Evolutionary conservation across 345 rosid species (phyloP), one percentile per base, ranked within the genome.

Genomic region (Noccaea caerulescens): DNA sequence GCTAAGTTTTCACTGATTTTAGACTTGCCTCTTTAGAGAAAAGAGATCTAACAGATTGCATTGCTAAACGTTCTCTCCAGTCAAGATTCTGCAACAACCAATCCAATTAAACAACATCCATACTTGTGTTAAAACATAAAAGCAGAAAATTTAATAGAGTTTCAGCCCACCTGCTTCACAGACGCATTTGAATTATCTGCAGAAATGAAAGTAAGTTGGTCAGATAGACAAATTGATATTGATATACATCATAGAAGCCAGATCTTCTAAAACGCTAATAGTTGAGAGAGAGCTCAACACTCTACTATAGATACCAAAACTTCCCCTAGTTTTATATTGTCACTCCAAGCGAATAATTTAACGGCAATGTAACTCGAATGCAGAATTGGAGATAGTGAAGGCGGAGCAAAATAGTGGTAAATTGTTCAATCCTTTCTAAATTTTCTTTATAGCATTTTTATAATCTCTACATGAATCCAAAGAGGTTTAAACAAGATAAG

Each of bases 1-100:
- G 14, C 25, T n/a, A 45, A 65, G 18, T 30, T 53, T 56, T 32
- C 46, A 72, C 5, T 44, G 60, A 70, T 18, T 45, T 43, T 43
- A 72, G 12, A 81, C 86, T 85, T 80, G 74, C 99, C 88, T 91
- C 99, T 75, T 88, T 84, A 0, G 91, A 84, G 82, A 91, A 78
- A 67, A 94, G 82, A 53, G 91, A 75, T 58, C 82, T 83, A 53
- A 88, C 69, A 70, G 84, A 83, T 72, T 85, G 85, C 81, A 85
- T 49, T 9, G 91, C 89, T 65, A 88, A 79, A 68, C 82, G 89
- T 63, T 94, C 95, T 75, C 97, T 88, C 99, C 96, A 94, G 82
- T 84, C 86, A 73, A 84, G 72, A 53, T 68, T 85, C 98, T 92
- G 82, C 80, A 81, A 16, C 41, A 65, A 51, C 18, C n/a, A 61